Base-by-base conservation (phyloP, 208 protist species). In the Trypanosoma rangeli region DNA sequence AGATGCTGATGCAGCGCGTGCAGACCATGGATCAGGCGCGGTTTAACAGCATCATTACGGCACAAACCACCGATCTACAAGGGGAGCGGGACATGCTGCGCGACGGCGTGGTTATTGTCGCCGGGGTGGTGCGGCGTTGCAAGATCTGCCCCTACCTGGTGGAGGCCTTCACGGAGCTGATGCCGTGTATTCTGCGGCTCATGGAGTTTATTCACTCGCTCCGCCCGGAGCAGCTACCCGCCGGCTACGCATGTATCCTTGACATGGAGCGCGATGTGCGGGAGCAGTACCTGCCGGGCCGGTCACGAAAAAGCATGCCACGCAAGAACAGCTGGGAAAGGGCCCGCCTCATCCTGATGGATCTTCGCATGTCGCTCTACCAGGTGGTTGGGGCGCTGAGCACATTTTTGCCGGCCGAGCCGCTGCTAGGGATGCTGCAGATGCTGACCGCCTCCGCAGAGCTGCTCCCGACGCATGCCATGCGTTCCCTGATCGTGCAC, bases 31-130 rank as follows among this genome's bases (percentile, higher is more conserved):
- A 67, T 44, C 85, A 93, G 65, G 39, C 46, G 10, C 20, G 33
- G 16, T 95, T 95, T 75, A 90, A 90, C 67, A 24, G 56, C n/a
- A 67, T 91, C 16, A 71, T 93, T 33, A 70, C 81, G 16, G 82
- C 24, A 1, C 15, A 37, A 16, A 78, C 56, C 1, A 31, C 57
- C 1, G 64, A 78, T 13, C 58, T 80, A 15, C 52, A 33, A 29
- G 79, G 77, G 29, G 46, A 64, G 18, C 80, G 86, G 18, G 42
- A 74, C 7, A 64, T 78, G 0, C 58, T 96, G 3, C 74, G 79
- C 16, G 73, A 80, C 26, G 75, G 76, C 29, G 35, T 93, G 12
- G 78, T 59, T 37, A 75, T 90, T 28, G 50, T 96, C 5, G 76
- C 83, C 13, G 79, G 88, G 15, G 76, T 91, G 22, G 64, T 96